Evolutionary conservation across 2,329 filamentous ascomycete genomes (phyloP).

Genomic region (Monilinia fructigena): DNA sequence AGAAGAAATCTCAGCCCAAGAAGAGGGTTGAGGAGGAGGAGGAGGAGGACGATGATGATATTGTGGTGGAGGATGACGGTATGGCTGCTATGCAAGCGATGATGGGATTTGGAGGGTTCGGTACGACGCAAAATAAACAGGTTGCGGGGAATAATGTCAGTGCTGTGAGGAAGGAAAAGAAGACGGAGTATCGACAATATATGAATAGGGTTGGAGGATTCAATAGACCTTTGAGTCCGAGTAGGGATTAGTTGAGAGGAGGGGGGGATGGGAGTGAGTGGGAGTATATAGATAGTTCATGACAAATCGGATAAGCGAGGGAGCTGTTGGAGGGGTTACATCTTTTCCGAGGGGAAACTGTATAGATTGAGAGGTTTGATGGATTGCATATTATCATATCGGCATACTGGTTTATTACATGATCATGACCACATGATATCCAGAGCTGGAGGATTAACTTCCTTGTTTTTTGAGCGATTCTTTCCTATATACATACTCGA

Average conservation of each 20-base stretch:
- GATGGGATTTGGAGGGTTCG: constrained; percentile 89
- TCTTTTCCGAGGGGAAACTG: neutral
- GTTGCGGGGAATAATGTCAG: constrained; percentile 84
- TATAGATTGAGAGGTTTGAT: neutral
- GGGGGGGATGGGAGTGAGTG: neutral
- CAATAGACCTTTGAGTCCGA: constrained; percentile 71
- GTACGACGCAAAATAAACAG: constrained; percentile 83
- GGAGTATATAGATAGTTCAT: neutral
- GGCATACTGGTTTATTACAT: neutral
- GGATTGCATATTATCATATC: constrained; percentile 1
- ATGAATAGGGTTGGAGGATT: constrained; percentile 86
- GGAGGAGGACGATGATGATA: constrained; percentile 51
- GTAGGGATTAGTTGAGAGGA: constrained; percentile 32
- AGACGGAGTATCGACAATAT: constrained; percentile 93
- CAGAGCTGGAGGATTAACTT: too few species aligned
- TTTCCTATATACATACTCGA: too few species aligned
- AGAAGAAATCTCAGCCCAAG: constrained; percentile 36
- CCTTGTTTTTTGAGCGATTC: constrained; percentile 4
- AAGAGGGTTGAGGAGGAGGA: constrained; percentile 27
- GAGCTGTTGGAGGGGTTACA: neutral
- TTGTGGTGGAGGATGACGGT: constrained; percentile 61
- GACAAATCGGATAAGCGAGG: neutral
- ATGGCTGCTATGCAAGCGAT: constrained; percentile 74
- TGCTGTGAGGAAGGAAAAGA: constrained; percentile 86
- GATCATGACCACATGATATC: constrained; percentile 1